Percentiles rank a stretch among this genome's conserved stretches.
These are phyloP conservation scores for Tritrichomonas foetus DNA, from an alignment of 208 protist genomes.

Conservation along the genomic window DNA sequence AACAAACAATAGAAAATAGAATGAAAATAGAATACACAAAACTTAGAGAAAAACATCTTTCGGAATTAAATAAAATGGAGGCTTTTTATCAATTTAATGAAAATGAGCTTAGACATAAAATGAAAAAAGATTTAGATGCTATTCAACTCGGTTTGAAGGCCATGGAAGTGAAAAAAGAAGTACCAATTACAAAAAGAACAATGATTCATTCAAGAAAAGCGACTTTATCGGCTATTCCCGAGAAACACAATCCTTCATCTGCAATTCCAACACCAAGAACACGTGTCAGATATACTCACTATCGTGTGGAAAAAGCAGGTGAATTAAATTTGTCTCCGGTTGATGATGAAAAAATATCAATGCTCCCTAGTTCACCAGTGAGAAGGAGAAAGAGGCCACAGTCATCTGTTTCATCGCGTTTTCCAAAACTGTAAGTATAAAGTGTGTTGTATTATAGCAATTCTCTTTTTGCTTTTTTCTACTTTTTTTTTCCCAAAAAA, in stretches of 20 bases:
- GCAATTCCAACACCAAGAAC: constrained; percentile 5
- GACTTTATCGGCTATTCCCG: not conserved
- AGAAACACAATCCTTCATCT: not conserved
- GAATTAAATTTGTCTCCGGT: not conserved
- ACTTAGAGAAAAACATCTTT: not conserved
- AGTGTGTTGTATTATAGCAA: no score
- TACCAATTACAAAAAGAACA: not conserved
- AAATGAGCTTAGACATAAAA: no score
- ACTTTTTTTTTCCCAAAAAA: no score
- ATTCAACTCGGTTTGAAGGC: not conserved
- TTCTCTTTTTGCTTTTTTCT: no score
- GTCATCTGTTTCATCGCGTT: no score
- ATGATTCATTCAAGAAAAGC: not conserved
- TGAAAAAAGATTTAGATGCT: not conserved
- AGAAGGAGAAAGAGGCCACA: no score
- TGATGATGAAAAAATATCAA: not conserved
- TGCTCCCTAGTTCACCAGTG: no score
- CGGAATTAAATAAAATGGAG: not conserved
- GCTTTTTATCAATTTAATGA: no score
- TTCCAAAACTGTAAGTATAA: no score
- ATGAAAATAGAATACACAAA: not conserved
- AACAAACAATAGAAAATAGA: not conserved
- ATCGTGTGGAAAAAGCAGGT: not conserved
- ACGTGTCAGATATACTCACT: not conserved
- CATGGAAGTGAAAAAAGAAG: not conserved